These are phyloP conservation scores for Sphagnum magellanicum DNA, from an alignment of 228 moss, liverwort and hornwort species.

Conservation along the genomic window DNA sequence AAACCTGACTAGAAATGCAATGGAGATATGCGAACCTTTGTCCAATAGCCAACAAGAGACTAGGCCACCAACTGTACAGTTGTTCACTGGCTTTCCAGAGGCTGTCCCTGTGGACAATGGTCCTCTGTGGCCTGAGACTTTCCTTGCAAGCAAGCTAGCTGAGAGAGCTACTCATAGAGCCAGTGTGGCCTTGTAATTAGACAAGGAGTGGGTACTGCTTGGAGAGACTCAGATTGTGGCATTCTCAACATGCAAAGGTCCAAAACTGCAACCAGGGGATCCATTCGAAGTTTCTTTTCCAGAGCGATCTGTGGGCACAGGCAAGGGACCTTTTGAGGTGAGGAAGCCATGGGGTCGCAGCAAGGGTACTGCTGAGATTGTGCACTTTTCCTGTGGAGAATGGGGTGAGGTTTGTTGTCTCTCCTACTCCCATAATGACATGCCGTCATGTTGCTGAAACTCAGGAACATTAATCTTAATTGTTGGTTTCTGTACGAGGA, in stretches of 20 bases:
- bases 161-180: constrained; percentile 8
- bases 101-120: too few species aligned
- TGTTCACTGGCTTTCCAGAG: too few species aligned
- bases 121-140: neutral
- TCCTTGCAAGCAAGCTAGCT: constrained; percentile 1
- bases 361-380: constrained; percentile 64
- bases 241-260: constrained; percentile 74
- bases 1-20: constrained; percentile 4
- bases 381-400: constrained; percentile 69
- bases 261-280: constrained; percentile 59
- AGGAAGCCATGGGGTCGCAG: constrained; percentile 67
- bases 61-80: too few species aligned
- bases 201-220: constrained; percentile 47
- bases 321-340: constrained; percentile 13
- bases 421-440: neutral
- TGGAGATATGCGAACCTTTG: constrained; percentile 3
- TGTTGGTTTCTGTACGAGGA: too few species aligned
- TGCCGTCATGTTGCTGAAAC: too few species aligned
- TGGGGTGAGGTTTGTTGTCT: constrained; percentile 58
- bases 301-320: constrained; percentile 12
- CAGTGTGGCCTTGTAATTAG: constrained; percentile 4
- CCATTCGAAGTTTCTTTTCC: constrained; percentile 63
- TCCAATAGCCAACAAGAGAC: neutral
- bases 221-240: constrained; percentile 61
- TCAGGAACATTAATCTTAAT: too few species aligned